Evolutionary conservation across 108 stramenopile genomes (phyloP).

Genomic region (Chaetoceros tenuissimus): DNA sequence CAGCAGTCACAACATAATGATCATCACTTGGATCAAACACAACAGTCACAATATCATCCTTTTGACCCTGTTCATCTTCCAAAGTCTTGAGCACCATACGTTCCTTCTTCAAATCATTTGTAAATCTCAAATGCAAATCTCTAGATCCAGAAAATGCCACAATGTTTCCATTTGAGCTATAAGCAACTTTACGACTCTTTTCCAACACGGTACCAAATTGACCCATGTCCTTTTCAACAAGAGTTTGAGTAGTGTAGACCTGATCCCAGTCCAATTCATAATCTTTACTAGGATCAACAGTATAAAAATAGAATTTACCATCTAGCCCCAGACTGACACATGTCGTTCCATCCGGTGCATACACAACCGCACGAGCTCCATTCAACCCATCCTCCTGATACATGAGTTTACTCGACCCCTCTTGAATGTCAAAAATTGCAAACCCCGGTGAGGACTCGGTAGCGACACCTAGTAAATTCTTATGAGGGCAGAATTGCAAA

Average conservation of each 20-base stretch:
- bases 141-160: constrained; percentile 33
- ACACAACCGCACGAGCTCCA: constrained; percentile 33
- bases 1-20: constrained; percentile 34
- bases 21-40: constrained; percentile 13
- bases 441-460: constrained; percentile 39
- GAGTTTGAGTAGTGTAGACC: constrained; percentile 15
- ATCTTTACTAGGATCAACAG: constrained; percentile 15
- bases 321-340: constrained; percentile 56
- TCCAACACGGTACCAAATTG: constrained; percentile 14
- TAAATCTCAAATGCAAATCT: constrained; percentile 29
- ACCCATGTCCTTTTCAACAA: constrained; percentile 36
- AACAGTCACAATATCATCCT: constrained; percentile 53
- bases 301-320: constrained; percentile 50
- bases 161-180: constrained; percentile 3
- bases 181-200: not conserved
- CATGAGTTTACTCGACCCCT: constrained; percentile 5
- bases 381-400: constrained; percentile 5
- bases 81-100: constrained; percentile 6
- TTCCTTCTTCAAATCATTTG: constrained; percentile 9
- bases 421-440: constrained; percentile 35
- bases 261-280: constrained; percentile 25
- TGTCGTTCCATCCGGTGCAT: constrained; percentile 28
- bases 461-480: constrained; percentile 35
- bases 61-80: constrained; percentile 28
- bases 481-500: constrained; percentile 37